These are phyloP conservation scores for Camelina hispida DNA, from an alignment of 345 rosid genomes.

Conservation along the genomic window DNA sequence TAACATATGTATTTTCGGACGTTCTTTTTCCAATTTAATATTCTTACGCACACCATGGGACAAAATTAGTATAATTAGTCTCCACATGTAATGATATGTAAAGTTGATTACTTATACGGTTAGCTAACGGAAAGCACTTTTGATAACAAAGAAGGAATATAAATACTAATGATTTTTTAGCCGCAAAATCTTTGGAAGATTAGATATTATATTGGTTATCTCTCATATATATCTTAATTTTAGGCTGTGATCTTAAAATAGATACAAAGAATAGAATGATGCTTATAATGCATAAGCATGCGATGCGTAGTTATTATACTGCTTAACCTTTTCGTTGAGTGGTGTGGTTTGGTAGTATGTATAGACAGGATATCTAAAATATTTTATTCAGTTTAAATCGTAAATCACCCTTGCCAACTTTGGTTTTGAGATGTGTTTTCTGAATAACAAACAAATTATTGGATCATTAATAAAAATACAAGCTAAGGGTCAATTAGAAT, in stretches of 20 bases:
- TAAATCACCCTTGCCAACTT: not conserved
- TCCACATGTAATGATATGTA: constrained; percentile 39
- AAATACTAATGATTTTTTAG: constrained; percentile 10
- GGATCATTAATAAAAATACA: not conserved
- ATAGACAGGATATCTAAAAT: not conserved
- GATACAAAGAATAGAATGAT: constrained; percentile 11
- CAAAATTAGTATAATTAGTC: constrained; percentile 20
- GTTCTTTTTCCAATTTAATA: not conserved
- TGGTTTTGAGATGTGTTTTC: not conserved
- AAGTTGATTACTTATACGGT: constrained; percentile 34
- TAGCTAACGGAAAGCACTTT: constrained; percentile 43
- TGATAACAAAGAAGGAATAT: constrained; percentile 16
- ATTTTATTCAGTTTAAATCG: not conserved
- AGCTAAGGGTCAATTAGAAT: not conserved
- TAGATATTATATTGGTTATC: constrained; percentile 13
- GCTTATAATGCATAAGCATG: constrained; percentile 34
- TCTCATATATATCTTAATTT: not conserved
- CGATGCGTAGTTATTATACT: not conserved
- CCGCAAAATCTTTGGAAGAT: constrained; percentile 28
- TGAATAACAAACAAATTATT: not conserved
- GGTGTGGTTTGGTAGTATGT: not conserved
- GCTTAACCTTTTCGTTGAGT: not conserved
- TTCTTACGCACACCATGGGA: constrained; percentile 1
- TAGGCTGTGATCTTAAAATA: not conserved
- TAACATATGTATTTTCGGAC: no score